phyloP scores from a whole-genome alignment of 2,329 filamentous ascomycete species.

The Calcarisporium arbuscula region DNA sequence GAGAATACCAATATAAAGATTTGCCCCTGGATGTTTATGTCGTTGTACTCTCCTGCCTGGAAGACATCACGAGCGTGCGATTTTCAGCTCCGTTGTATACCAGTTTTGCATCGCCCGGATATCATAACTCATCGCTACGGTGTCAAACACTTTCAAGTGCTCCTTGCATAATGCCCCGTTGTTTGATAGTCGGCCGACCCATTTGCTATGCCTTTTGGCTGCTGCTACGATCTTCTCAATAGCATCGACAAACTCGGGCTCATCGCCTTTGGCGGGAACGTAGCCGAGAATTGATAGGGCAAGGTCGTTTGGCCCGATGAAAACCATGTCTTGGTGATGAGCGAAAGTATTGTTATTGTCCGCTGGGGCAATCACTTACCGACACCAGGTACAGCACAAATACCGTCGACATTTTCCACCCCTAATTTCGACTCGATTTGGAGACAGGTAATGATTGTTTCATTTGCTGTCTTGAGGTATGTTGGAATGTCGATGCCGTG shows the following conservation, averaged over 20 bases:
- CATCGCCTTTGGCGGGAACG: conserved; percentile 36
- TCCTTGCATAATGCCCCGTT: conserved; percentile 35
- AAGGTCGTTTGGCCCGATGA: conserved; percentile 41
- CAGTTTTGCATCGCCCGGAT: conserved; percentile 43
- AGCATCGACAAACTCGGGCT: conserved; percentile 40
- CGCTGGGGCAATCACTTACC: neutral
- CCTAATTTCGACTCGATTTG: conserved; percentile 39
- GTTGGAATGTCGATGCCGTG: conserved; percentile 30
- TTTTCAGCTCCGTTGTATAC: conserved; percentile 35
- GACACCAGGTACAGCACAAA: conserved; percentile 31
- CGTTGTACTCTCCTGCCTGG: no score
- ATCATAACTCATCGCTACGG: conserved; percentile 36
- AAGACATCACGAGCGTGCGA: conserved; percentile 31
- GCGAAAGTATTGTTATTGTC: neutral
- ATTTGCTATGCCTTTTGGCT: conserved; percentile 42
- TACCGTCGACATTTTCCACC: conserved; percentile 35
- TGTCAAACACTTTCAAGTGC: conserved; percentile 31
- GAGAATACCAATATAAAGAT: no score
- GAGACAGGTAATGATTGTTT: conserved; percentile 36
- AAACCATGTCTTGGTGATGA: conserved; percentile 27
- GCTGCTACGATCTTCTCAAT: conserved; percentile 39
- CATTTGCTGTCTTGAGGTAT: conserved; percentile 36
- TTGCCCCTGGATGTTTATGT: no score
- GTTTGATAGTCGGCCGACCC: conserved; percentile 41
- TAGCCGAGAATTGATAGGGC: conserved; percentile 32